These are phyloP conservation scores for Spergularia bocconei DNA, from an alignment of 148 eudicot species.

Conservation along the genomic window DNA sequence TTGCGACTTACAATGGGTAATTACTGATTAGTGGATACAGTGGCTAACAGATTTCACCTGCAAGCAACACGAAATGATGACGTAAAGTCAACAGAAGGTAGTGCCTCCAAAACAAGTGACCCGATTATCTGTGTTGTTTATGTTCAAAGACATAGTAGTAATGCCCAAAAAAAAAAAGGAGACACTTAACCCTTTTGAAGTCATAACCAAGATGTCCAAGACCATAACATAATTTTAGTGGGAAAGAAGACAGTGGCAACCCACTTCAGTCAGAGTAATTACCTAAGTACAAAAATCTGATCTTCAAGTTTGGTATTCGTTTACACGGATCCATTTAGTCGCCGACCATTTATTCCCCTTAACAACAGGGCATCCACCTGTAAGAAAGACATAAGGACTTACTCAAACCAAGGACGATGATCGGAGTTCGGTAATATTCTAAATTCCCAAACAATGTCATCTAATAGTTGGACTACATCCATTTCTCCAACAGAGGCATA, in stretches of 20 bases:
- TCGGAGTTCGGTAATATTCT: background rate
- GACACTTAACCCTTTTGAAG: too few relatives aligned
- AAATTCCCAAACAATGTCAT: background rate
- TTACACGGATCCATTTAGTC: slow-evolving; percentile 79
- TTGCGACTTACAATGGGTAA: too few relatives aligned
- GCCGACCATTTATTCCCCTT: slow-evolving; percentile 86
- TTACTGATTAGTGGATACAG: too few relatives aligned
- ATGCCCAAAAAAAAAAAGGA: too few relatives aligned
- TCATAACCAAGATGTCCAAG: too few relatives aligned
- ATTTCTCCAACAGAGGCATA: background rate
- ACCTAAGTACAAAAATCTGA: slow-evolving; percentile 22
- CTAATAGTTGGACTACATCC: background rate
- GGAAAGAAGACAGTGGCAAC: background rate
- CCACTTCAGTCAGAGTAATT: slow-evolving; percentile 12
- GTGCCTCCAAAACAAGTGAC: too few relatives aligned
- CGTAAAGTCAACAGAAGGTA: too few relatives aligned
- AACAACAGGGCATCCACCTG: slow-evolving; percentile 78
- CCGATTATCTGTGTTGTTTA: too few relatives aligned
- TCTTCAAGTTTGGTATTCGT: slow-evolving; percentile 45
- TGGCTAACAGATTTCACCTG: too few relatives aligned
- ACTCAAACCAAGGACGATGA: background rate
- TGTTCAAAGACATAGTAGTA: too few relatives aligned
- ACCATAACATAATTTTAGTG: too few relatives aligned
- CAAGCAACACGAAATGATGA: too few relatives aligned
- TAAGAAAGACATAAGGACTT: slow-evolving; percentile 5